Conservation (phyloP, 2,329 filamentous ascomycete species). For the Diplodia intermedia region DNA sequence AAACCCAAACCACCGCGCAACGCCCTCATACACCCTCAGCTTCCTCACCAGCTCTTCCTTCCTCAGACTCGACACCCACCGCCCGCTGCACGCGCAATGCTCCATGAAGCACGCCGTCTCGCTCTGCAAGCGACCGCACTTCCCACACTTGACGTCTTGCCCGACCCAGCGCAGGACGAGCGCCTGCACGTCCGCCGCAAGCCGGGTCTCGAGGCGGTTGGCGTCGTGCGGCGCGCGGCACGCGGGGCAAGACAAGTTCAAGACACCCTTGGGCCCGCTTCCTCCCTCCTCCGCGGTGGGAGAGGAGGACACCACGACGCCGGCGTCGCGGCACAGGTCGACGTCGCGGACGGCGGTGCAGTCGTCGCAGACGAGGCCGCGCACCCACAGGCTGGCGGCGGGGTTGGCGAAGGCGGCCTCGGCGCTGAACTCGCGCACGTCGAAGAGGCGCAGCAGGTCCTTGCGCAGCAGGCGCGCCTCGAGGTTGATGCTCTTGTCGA, state of each 20-base stretch:
- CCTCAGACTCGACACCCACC: constrained; percentile 77
- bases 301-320: constrained; percentile 67
- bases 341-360: constrained; percentile 90
- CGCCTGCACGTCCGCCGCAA: constrained; percentile 78
- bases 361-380: constrained; percentile 83
- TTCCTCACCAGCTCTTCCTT: constrained; percentile 69
- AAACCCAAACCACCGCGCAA: constrained; percentile 80
- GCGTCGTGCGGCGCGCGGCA: constrained; percentile 79
- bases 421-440: constrained; percentile 89
- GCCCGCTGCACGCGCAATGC: constrained; percentile 90
- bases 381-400: constrained; percentile 73
- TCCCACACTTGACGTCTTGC: constrained; percentile 88
- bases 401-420: constrained; percentile 91
- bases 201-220: constrained; percentile 81
- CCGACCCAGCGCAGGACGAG: constrained; percentile 80
- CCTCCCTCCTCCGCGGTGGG: constrained; percentile 33
- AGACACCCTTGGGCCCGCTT: not conserved
- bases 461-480: constrained; percentile 89
- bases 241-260: constrained; percentile 65
- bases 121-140: constrained; percentile 69
- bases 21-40: constrained; percentile 73
- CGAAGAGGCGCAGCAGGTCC: constrained; percentile 87
- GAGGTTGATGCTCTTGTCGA: constrained; percentile 88
- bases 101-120: constrained; percentile 86
- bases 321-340: constrained; percentile 89